Evolutionary conservation across 441 rosid species (phyloP).

Genomic region (Populus trichocarpa): DNA sequence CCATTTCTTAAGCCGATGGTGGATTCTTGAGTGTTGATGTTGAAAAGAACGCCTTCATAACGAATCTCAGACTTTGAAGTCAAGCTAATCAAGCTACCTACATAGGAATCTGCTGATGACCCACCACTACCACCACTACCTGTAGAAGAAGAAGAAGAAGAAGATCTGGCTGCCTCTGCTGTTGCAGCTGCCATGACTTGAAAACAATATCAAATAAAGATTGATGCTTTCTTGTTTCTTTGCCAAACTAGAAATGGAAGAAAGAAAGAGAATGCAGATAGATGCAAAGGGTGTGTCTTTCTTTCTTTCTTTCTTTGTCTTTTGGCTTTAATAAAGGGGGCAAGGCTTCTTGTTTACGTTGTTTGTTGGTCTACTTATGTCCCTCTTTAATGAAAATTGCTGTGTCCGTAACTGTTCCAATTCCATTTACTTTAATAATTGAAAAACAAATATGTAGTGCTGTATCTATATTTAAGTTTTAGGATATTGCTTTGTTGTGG

Average conservation of each 20-base stretch:
- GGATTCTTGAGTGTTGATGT: slow-evolving; percentile 36
- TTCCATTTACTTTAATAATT: too few species aligned
- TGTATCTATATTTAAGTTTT: too few species aligned
- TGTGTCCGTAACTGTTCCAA: not conserved
- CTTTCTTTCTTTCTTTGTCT: not conserved
- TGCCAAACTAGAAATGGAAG: not conserved
- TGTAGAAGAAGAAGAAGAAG: not conserved
- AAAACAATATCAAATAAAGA: not conserved
- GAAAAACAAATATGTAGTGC: too few species aligned
- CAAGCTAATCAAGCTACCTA: slow-evolving; percentile 41
- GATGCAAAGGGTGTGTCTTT: not conserved
- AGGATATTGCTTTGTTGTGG: too few species aligned
- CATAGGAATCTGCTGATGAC: slow-evolving; percentile 31
- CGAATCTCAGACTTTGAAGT: slow-evolving; percentile 43
- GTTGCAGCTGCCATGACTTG: not conserved
- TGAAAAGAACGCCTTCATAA: slow-evolving; percentile 39
- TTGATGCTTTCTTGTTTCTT: not conserved
- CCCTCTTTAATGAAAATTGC: not conserved
- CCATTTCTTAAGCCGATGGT: slow-evolving; percentile 38
- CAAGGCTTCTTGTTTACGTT: not conserved
- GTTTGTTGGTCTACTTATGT: not conserved
- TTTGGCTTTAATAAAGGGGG: not conserved
- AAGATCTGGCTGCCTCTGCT: not conserved
- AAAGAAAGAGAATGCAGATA: not conserved
- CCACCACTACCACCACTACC: not conserved